phyloP scores from a whole-genome alignment of 176 grass and related monocot species.

The Rhipidocladum racemiflorum region DNA sequence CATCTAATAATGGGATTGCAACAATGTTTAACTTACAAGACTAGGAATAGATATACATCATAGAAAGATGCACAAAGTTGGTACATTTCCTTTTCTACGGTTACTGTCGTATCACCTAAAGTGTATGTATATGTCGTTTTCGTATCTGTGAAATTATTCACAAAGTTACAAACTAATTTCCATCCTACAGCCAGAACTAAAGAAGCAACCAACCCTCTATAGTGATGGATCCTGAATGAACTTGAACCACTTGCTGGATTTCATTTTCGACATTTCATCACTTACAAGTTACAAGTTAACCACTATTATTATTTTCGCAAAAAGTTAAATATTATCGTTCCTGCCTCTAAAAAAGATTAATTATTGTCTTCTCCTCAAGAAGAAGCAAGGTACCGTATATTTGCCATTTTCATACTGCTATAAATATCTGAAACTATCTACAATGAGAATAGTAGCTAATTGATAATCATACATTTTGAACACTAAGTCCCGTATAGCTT shows the following conservation, averaged over 20 bases:
- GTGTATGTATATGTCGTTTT: slow-evolving; percentile 22
- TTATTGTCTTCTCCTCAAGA: not conserved
- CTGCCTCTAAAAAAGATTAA: not conserved
- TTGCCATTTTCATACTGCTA: too few relatives aligned
- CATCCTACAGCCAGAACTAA: not conserved
- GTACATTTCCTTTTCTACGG: slow-evolving; percentile 7
- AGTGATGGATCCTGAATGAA: not conserved
- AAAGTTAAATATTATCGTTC: not conserved
- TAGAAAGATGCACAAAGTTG: slow-evolving; percentile 4
- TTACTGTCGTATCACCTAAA: slow-evolving; percentile 7
- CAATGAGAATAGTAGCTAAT: not conserved
- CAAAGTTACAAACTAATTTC: slow-evolving; percentile 18
- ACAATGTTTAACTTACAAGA: slow-evolving; percentile 48
- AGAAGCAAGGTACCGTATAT: not conserved
- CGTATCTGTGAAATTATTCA: slow-evolving; percentile 5
- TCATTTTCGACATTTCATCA: slow-evolving; percentile 19
- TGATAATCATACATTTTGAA: not conserved
- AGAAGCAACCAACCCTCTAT: slow-evolving; percentile 2
- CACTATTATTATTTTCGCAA: not conserved
- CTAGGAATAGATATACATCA: slow-evolving; percentile 33
- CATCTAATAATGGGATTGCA: slow-evolving; percentile 22
- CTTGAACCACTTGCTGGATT: slow-evolving; percentile 12
- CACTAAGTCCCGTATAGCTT: too few relatives aligned
- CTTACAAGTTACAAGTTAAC: slow-evolving; percentile 22
- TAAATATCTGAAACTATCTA: not conserved